Conservation (phyloP, 371 early-diverging fungal species). For the Mucor piriformis region DNA sequence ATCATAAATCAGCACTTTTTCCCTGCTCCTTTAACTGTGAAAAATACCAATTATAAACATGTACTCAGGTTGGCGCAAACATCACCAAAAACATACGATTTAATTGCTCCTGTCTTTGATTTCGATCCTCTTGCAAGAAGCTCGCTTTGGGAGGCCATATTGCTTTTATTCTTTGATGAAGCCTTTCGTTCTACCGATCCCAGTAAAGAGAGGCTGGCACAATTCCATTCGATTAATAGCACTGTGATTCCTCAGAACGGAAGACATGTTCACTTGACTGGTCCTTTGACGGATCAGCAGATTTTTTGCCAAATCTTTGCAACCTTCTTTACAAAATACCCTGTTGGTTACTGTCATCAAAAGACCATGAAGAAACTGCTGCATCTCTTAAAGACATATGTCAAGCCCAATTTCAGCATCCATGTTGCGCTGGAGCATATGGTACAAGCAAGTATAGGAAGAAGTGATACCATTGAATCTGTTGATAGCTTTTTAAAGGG, state of each 20-base stretch:
- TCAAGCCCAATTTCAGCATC: conserved; percentile 12
- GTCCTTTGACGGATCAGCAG: conserved; percentile 8
- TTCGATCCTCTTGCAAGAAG: conserved; percentile 32
- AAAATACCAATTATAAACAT: conserved; percentile 3
- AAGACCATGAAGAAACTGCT: conserved; percentile 17
- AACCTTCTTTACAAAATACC: conserved; percentile 27
- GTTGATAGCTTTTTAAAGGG: conserved; percentile 16
- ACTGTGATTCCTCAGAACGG: not conserved
- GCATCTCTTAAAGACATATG: conserved; percentile 5
- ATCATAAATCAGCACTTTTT: not conserved
- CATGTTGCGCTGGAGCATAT: conserved; percentile 19
- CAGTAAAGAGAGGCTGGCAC: conserved; percentile 5
- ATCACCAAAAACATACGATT: not conserved
- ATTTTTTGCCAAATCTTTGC: conserved; percentile 24
- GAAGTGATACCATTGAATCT: conserved; percentile 19
- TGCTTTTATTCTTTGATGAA: conserved; percentile 27
- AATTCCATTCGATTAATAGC: not conserved
- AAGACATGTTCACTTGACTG: conserved; percentile 3
- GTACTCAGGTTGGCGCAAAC: conserved; percentile 16
- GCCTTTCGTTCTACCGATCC: conserved; percentile 17
- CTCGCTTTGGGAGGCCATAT: conserved; percentile 26
- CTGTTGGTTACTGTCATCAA: conserved; percentile 22
- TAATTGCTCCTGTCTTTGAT: conserved; percentile 23
- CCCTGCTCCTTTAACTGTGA: conserved; percentile 8
- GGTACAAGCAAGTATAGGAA: conserved; percentile 10